Percentiles rank a stretch among this genome's conserved stretches.
Evolutionary conservation across 139 green algal genomes (phyloP).

Genomic region (Coelastrella sp.): DNA sequence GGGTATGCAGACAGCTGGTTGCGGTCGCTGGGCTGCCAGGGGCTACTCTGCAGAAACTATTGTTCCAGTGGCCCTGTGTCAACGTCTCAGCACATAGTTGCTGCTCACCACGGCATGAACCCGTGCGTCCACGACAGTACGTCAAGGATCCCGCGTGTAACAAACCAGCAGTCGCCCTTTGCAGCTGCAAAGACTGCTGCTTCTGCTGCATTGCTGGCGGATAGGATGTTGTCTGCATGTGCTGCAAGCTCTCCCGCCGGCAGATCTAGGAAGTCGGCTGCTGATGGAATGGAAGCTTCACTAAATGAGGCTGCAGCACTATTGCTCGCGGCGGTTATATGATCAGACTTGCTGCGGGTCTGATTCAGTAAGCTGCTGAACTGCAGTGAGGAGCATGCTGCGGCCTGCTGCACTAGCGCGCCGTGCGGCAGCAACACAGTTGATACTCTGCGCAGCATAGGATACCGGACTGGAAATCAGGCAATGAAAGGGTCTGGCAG

Average conservation of each 20-base stretch:
- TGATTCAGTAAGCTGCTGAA: neutral
- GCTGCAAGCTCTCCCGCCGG: neutral
- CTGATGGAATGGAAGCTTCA: neutral
- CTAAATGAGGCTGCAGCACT: neutral
- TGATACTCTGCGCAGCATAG: neutral
- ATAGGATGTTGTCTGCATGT: constrained; percentile 27
- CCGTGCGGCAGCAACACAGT: neutral
- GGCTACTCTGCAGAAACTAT: neutral
- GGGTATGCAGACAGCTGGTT: no score
- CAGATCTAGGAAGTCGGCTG: neutral
- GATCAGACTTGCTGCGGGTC: constrained; percentile 3
- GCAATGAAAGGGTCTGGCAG: neutral
- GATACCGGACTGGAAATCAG: neutral
- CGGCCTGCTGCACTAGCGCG: constrained; percentile 4
- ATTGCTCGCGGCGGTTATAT: neutral
- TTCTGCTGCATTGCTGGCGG: constrained; percentile 46
- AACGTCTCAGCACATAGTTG: neutral
- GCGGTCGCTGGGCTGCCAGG: neutral
- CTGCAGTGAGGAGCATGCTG: neutral
- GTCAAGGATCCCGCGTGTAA: constrained; percentile 69
- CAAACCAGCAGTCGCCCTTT: constrained; percentile 62
- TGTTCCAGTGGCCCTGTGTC: neutral
- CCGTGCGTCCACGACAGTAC: constrained; percentile 69
- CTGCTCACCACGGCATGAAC: constrained; percentile 74
- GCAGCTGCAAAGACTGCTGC: constrained; percentile 58